Percentiles rank a stretch among this genome's conserved stretches.
Evolutionary conservation across 2,329 filamentous ascomycete species (phyloP).

Genomic region (Talaromyces islandicus): DNA sequence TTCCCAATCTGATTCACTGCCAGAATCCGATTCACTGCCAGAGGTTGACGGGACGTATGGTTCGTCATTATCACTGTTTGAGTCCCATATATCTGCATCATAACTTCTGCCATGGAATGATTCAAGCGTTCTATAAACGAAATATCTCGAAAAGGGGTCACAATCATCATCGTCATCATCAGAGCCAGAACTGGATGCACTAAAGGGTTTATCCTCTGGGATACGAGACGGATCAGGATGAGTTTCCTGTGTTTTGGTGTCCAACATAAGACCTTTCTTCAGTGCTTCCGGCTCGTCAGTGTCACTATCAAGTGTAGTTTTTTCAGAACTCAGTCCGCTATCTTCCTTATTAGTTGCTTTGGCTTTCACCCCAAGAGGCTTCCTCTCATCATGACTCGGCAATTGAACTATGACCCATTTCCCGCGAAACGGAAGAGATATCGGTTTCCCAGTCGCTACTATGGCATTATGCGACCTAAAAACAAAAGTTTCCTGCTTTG

Average conservation of each 20-base stretch:
- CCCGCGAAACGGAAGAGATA: not conserved
- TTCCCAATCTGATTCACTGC: too few species aligned
- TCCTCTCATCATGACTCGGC: not conserved
- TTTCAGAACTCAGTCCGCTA: not conserved
- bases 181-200: not conserved
- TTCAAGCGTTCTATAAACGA: constrained; percentile 1
- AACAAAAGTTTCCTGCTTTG: not conserved
- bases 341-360: not conserved
- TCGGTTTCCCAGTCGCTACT: not conserved
- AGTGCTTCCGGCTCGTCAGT: not conserved
- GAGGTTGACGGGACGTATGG: not conserved
- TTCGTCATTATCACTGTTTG: not conserved
- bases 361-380: not conserved
- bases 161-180: not conserved
- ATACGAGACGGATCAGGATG: not conserved
- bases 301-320: not conserved
- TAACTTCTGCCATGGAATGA: constrained; percentile 1
- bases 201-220: too few species aligned
- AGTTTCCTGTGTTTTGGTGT: not conserved
- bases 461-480: not conserved
- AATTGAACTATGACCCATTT: not conserved
- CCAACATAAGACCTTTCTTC: not conserved
- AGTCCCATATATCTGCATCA: not conserved
- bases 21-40: not conserved
- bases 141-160: not conserved